Evolutionary conservation across 495 filamentous ascomycete species (phyloP).

Genomic region (Podospora fimiseda): DNA sequence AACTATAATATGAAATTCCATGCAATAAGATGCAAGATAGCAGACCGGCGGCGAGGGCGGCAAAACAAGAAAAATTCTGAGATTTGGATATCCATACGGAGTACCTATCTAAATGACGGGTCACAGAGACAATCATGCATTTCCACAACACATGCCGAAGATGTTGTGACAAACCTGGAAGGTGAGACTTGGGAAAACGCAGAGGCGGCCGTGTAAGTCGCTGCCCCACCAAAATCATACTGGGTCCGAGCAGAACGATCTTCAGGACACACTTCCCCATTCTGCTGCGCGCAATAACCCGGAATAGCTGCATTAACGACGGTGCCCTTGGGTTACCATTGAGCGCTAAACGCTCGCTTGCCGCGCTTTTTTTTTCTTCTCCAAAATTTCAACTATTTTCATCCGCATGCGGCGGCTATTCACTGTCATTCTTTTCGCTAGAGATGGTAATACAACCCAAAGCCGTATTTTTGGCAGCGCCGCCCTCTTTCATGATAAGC

Average conservation of each 20-base stretch:
- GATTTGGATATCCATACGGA: too few relatives aligned
- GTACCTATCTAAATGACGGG: too few relatives aligned
- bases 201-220: neutral
- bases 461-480: slow-evolving; percentile 8
- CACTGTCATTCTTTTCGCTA: neutral
- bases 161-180: neutral
- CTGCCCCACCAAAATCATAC: neutral
- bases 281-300: neutral
- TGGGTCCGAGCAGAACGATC: neutral
- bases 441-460: neutral
- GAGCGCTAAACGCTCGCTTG: slow-evolving; percentile 8
- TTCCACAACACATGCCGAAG: neutral
- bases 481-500: neutral
- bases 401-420: slow-evolving; percentile 4
- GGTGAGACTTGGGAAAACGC: neutral
- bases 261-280: neutral
- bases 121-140: too few relatives aligned
- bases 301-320: neutral
- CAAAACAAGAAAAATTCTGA: neutral
- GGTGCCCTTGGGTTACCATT: slow-evolving; percentile 1
- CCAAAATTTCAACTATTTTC: neutral
- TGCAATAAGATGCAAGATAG: neutral
- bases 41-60: neutral
- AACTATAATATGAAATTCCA: neutral
- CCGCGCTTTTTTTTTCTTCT: slow-evolving; percentile 1